These are phyloP conservation scores for Zychaea mexicana DNA, from an alignment of 371 early-diverging fungal genomes.

Conservation along the genomic window DNA sequence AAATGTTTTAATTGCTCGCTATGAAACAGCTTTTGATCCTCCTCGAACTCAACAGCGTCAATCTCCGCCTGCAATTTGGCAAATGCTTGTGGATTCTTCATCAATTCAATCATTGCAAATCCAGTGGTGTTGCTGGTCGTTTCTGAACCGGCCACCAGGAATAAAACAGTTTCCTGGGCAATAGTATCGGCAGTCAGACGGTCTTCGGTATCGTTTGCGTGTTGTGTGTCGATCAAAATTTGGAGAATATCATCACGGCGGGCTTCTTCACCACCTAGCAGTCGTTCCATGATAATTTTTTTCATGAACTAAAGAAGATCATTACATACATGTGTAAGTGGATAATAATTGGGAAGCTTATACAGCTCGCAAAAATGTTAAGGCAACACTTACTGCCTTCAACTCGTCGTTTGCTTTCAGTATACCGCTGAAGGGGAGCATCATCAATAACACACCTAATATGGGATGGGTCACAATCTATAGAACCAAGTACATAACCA, in stretches of 20 bases:
- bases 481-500: too few species aligned
- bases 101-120: conserved; percentile 31
- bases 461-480: conserved; percentile 13
- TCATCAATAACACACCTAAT: neutral
- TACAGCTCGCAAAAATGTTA: too few species aligned
- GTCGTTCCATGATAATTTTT: conserved; percentile 31
- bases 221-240: conserved; percentile 31
- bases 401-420: conserved; percentile 7
- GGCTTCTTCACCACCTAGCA: conserved; percentile 8
- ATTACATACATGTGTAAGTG: too few species aligned
- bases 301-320: conserved; percentile 44
- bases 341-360: too few species aligned
- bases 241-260: conserved; percentile 45
- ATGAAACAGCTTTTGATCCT: conserved; percentile 15
- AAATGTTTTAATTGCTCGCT: conserved; percentile 36
- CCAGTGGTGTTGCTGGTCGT: conserved; percentile 40
- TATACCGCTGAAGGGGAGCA: neutral
- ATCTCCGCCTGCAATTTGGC: conserved; percentile 33
- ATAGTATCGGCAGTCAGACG: conserved; percentile 29
- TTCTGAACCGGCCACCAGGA: conserved; percentile 46
- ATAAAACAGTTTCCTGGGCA: conserved; percentile 35
- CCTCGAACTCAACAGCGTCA: conserved; percentile 15
- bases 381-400: neutral
- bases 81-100: conserved; percentile 27
- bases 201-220: conserved; percentile 25